Base-by-base conservation (phyloP, 345 rosid genomes). In the Theobroma cacao region DNA sequence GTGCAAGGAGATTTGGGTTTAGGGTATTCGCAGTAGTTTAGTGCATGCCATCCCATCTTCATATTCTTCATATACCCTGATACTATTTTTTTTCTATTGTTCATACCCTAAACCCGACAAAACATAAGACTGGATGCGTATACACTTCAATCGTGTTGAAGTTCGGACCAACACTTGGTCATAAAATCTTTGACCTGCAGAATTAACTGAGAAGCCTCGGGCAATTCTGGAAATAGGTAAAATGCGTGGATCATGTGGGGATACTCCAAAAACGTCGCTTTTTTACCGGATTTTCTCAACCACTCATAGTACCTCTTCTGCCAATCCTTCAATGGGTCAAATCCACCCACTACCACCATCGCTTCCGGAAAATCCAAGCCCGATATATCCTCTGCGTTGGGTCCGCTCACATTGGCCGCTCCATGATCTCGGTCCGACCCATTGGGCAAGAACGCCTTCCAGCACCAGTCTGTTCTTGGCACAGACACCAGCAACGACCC, bases 261-360 rank as follows among this genome's bases (percentile, higher is more conserved):
- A 81, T 87, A 93, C 79, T 95, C 97, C 66, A 93, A 68, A 75
- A 95, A n/a, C 0, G 69, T 83, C 0, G 85, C 93, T 66, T 80
- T 82, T 76, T 93, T 93, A 60, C 95, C 98, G 36, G 87, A 91
- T 59, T 76, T 85, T 82, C 73, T 87, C 79, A 95, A 45, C 98
- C 98, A 92, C 70, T 88, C 84, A 24, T 48, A 87, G 62, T 95
- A 95, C 68, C 86, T 84, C 76, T 81, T 88, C 64, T 93, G 98
- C 97, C 98, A 87, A 84, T 95, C 98, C 18, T 85, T 77, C 24
- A 95, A 85, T 74, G 98, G 95, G 72, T 95, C 98, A 24, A 88
- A 88, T 34, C 95, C 97, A 0, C 80, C 89, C 41, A 84, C 84
- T 0, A 88, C 65, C 75, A 91, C 88, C 79, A 93, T 2, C 73